Base-by-base conservation (phyloP, 2,329 filamentous ascomycete species). In the Dactylellina cionopaga region DNA sequence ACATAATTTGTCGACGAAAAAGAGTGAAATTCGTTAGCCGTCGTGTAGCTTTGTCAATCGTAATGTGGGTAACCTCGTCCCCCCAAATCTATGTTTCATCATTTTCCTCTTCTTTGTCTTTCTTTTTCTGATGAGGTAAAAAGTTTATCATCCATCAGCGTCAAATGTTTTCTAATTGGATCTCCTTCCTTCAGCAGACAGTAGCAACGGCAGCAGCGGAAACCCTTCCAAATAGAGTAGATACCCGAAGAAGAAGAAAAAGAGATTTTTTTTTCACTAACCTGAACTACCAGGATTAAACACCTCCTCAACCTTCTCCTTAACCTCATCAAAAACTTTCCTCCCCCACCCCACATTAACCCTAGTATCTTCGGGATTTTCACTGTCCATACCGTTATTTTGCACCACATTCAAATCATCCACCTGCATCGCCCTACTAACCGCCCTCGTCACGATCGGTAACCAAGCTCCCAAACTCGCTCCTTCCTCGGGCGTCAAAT, bases 361-460 rank as follows among this genome's bases (percentile, higher is more conserved):
- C 24, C 58, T 54, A 46, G 52, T 60, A 56, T 74, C 68, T 19
- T 72, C 63, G 46, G 65, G 59, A 44, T 43, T 54, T 15, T 63
- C n/a, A 49, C 39, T 59, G 43, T 60, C 80, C 79, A 44, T 76
- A 86, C 86, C 92, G 77, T 97, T 98, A 80, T 98, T 98, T 83
- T 98, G 94, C 62, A 98, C 92, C 27, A 98, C 88, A 80, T 99
- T 99, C 90, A 94, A 98, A 81, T 97, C 93, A 54, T 84, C 84
- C 1, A 92, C 86, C 7, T 89, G 90, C 1, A 89, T 91, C 0
- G 88, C 87, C 55, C 83, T 84, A 29, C 88, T 85, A 35, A 96
- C 84, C 0, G 91, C 90, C 17, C 86, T 83, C 15, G 90, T 91
- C 1, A 97, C 82, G 2, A 94, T 80, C 31, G 91, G 88, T 25